These are phyloP conservation scores for Tulasnella calospora DNA, from an alignment of 768 basidiomycete genomes.

Conservation along the genomic window DNA sequence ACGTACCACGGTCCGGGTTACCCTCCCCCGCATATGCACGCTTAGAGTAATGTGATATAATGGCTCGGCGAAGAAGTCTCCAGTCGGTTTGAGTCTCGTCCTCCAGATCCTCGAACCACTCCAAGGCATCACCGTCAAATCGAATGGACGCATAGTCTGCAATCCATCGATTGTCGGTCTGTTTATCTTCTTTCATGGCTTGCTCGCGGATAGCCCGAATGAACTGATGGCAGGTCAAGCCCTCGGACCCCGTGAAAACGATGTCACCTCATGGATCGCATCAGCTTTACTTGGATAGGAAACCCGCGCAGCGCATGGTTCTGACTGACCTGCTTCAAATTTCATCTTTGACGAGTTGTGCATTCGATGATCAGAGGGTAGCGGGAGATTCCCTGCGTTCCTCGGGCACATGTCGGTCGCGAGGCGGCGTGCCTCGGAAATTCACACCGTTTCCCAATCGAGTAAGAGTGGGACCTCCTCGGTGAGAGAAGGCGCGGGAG, in stretches of 20 bases:
- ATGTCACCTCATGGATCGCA: background rate
- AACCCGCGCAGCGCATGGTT: background rate
- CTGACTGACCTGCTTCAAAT: background rate
- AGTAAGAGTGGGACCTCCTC: too few species aligned
- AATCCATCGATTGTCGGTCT: background rate
- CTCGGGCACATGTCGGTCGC: background rate
- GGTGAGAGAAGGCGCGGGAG: too few species aligned
- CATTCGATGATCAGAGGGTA: background rate
- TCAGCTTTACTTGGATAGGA: background rate
- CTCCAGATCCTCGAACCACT: background rate
- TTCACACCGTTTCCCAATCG: too few species aligned
- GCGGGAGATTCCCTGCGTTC: too few species aligned
- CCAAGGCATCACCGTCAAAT: slow-evolving; percentile 2
- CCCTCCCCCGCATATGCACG: background rate
- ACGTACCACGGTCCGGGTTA: background rate
- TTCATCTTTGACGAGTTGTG: background rate
- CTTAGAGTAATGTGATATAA: background rate
- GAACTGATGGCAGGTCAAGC: background rate
- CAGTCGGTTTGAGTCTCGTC: slow-evolving; percentile 1
- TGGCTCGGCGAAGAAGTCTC: background rate
- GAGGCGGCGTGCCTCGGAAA: background rate
- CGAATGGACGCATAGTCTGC: background rate
- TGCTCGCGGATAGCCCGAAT: background rate
- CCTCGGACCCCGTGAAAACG: background rate
- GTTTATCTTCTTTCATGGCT: background rate